Evolutionary conservation across 2,329 filamentous ascomycete species (phyloP), one percentile per base, ranked within the genome.

Genomic region (Colletotrichum caudatum): DNA sequence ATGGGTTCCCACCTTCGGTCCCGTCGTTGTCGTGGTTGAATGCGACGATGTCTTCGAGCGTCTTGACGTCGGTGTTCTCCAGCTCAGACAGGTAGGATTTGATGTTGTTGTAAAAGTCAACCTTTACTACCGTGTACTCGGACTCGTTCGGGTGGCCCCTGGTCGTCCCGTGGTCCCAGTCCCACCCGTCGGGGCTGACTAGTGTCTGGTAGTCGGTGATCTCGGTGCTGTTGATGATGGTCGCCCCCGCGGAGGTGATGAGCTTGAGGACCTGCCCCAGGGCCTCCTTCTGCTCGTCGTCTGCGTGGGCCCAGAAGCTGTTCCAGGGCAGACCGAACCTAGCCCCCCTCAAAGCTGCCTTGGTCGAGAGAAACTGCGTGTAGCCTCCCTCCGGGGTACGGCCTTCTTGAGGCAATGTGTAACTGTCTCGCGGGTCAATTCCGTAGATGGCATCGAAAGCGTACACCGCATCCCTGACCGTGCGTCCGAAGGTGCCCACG

Each of bases 71-170:
- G 7, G 89, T 91, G 80, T 92, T 92, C 33, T 83, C 80, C 0
- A 93, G 83, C 74, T 90, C 87, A 0, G 87, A 83, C 0, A 93
- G 87, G 74, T 93, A 94, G 0, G 82, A 79, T 66, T 86, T 85
- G 78, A 93, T 84, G 76, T 87, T 84, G 76, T 86, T 86, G 80
- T 91, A 92, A 76, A 92, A 92, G 77, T 93, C 90, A 0, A 91
- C 89, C 78, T 93, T 93, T 74, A 94, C 85, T 60, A 91, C 89
- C 0, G 90, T 92, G 80, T 91, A 94, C 78, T 94, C 92, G 18
- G 90, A 93, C 80, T 93, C 89, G 72, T 94, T 93, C n/a, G 89
- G 82, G 75, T 83, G 89, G 2, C 90, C 90, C 5, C 90, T 87
- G 0, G 62, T 53, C 11, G 81, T 84, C 18, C 91, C 91, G 73